phyloP scores from a whole-genome alignment of 306 rosid genomes.

The Vachellia collinsii region DNA sequence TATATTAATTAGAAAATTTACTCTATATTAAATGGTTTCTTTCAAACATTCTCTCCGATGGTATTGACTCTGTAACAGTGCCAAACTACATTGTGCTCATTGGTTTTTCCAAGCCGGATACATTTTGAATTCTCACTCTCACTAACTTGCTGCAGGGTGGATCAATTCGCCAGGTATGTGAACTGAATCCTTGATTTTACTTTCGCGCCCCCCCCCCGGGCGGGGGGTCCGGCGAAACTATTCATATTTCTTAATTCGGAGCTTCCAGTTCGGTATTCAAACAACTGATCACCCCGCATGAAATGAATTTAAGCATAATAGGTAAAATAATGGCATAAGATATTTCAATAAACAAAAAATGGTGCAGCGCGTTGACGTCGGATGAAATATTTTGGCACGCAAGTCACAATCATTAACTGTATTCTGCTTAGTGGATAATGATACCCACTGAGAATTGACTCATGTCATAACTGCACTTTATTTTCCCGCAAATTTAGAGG shows the following conservation, averaged over 20 bases:
- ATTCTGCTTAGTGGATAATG: not conserved
- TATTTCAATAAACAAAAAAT: not conserved
- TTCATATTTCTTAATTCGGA: not conserved
- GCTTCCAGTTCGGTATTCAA: slow-evolving; percentile 16
- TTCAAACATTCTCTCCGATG: slow-evolving; percentile 13
- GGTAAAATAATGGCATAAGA: not conserved
- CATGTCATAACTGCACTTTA: not conserved
- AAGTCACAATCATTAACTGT: slow-evolving; percentile 5
- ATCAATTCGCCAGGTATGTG: slow-evolving; percentile 83
- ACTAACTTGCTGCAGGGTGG: slow-evolving; percentile 69
- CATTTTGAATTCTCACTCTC: slow-evolving; percentile 32
- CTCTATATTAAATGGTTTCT: slow-evolving; percentile 33
- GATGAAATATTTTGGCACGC: slow-evolving; percentile 13
- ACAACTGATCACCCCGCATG: slow-evolving; percentile 8
- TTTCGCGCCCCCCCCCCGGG: not conserved
- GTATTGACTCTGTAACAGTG: slow-evolving; percentile 35
- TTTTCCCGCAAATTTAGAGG: slow-evolving; percentile 29
- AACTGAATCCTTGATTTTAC: slow-evolving; percentile 29
- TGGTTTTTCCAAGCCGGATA: slow-evolving; percentile 38
- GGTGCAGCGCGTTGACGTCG: not conserved
- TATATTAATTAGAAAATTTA: not conserved
- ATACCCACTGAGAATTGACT: not conserved
- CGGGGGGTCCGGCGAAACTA: not conserved
- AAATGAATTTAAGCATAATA: slow-evolving; percentile 1
- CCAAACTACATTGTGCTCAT: slow-evolving; percentile 24